phyloP scores from a whole-genome alignment of 2,329 filamentous ascomycete species.

The Stagonosporopsis vannaccii region DNA sequence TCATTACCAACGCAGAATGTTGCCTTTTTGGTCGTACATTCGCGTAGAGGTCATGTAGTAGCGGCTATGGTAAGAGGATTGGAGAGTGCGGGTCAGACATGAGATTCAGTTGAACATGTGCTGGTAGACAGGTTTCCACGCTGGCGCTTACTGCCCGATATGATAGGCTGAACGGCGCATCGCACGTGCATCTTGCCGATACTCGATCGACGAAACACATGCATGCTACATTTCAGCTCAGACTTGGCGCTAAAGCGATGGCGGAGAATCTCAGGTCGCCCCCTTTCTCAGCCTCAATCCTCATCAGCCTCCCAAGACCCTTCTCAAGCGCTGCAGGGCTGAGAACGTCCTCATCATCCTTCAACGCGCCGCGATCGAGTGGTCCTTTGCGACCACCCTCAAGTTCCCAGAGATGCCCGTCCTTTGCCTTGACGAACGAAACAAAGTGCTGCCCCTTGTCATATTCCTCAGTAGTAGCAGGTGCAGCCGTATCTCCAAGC shows the following conservation, averaged over 20 bases:
- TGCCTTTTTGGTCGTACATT: no score
- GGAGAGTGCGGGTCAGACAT: no score
- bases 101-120: no score
- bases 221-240: background rate
- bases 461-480: constrained; percentile 37
- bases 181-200: background rate
- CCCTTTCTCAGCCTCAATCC: constrained; percentile 46
- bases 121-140: no score
- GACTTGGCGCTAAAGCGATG: constrained; percentile 49
- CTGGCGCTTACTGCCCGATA: no score
- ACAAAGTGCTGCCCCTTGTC: constrained; percentile 54
- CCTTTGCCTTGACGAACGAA: constrained; percentile 55
- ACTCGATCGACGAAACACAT: no score
- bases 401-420: constrained; percentile 57
- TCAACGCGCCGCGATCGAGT: constrained; percentile 52
- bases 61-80: no score
- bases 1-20: no score
- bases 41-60: no score
- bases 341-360: constrained; percentile 54
- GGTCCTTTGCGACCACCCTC: constrained; percentile 56
- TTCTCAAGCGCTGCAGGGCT: constrained; percentile 52
- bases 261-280: constrained; percentile 55
- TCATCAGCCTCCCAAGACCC: constrained; percentile 50
- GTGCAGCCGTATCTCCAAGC: constrained; percentile 51
- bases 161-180: no score